Evolutionary conservation across 495 filamentous ascomycete species (phyloP), one percentile per base, ranked within the genome.

Genomic region (Penicillium pancosmium): DNA sequence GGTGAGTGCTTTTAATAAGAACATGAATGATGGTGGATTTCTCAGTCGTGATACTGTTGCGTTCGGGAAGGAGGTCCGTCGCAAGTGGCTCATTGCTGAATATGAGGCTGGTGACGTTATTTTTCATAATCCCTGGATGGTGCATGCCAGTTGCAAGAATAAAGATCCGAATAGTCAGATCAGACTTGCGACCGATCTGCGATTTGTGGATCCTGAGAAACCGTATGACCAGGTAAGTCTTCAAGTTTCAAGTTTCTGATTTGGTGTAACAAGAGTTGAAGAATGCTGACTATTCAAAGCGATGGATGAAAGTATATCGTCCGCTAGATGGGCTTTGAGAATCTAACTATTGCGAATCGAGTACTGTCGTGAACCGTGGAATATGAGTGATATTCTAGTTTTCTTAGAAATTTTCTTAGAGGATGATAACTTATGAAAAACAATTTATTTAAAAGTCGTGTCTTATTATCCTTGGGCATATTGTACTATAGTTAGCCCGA

Each of bases 91-190:
- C 15, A 52, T 62, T 34, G 48, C 41, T 6, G 61, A 66, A 56
- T 84, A 76, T 66, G 76, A 82, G 52, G 82, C 81, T 16, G 82
- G 82, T 0, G 82, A 85, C 70, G 78, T 85, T 7, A 80, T 84
- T 21, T 77, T 84, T 18, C 82, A 84, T 62, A 75, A 79, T 50
- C 78, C 80, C n/a, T 83, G 75, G 56, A 70, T 81, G 61, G 66
- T 80, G 5, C 82, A 83, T 63, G 76, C 73, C 0, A 73, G 73
- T 12, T 75, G 73, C 6, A 75, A 76, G 54, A 85, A 83, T 55
- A 76, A 84, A 56, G 81, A 82, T 63, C 67, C 65, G 0, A 40
- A 71, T 16, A 69, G 75, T 15, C 64, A 73, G n/a, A 83, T 85
- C 41, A 64, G 80, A 21, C 64, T 84, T 50, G 75, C 72, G 16